Evolutionary conservation across 148 eudicot genomes (phyloP), one percentile per base, ranked within the genome.

Genomic region (Camellia japonica): DNA sequence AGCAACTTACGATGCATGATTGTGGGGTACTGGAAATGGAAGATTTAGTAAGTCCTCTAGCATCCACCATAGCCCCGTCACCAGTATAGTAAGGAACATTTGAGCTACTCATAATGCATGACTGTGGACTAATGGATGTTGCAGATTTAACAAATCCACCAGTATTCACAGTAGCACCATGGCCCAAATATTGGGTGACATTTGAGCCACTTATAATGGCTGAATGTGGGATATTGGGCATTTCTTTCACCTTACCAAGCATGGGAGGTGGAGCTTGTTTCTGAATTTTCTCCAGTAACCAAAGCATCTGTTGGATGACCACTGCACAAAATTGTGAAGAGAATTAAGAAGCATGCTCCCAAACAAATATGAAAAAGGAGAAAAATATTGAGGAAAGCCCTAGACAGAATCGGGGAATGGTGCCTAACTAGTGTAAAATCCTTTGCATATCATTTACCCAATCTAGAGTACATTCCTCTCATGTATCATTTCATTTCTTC

Each of bases 291-390:
- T 86, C 87, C 78, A 85, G 78, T 84, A 84, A 81, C 19, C 79
- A 75, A 75, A 79, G 85, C 92, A 90, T 92, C 73, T 86, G 88
- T 79, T 86, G 90, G 65, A 87, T 85, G 78, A 89, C 92, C 75
- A 85, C 96, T 90, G 93, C 75, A 59, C 80, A 71, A 41, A 61
- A 63, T 58, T 61, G 63, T 7, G 54, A 59, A 46, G 43, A 62
- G 47, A 64, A 65, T 52, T 46, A 52, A 30, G 43, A 56, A 19
- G 14, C 10, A 10, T 71, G 1, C 51, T 14, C 23, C 38, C n/a
- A 13, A 23, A 4, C 23, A 23, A 12, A 20, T 10, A 60, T 10
- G 12, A 49, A 58, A 60, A 58, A 44, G n/a, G 52, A 16, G 64
- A 16, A 56, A 19, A 30, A 30, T 30, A 30, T 30, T 30, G 38